Evolutionary conservation across 129 eudicot species (phyloP).

Genomic region (Saussurea involucrata): DNA sequence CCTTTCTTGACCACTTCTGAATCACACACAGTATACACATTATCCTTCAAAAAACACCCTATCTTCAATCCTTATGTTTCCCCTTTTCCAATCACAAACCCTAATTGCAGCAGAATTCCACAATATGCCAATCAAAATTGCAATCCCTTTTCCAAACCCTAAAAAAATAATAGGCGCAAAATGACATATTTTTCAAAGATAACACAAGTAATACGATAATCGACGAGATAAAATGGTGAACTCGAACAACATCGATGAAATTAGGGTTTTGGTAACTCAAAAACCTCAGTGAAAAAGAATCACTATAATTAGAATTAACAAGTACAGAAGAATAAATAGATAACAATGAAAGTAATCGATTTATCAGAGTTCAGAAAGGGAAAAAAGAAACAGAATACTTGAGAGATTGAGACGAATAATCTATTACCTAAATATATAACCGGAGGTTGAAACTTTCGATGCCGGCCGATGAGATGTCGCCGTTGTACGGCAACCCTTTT

Average conservation of each 20-base stretch:
- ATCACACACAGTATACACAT: constrained; percentile 95
- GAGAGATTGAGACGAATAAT: constrained; percentile 7
- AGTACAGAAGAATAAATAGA: constrained; percentile 13
- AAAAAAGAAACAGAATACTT: background rate
- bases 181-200: constrained; percentile 23
- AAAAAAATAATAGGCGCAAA: constrained; percentile 21
- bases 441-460: constrained; percentile 8
- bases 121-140: constrained; percentile 1
- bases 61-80: constrained; percentile 11
- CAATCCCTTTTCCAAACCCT: constrained; percentile 47
- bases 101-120: constrained; percentile 20
- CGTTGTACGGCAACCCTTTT: constrained; percentile 20
- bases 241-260: background rate
- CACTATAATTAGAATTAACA: constrained; percentile 8
- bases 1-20: constrained; percentile 90
- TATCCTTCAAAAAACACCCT: constrained; percentile 50
- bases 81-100: constrained; percentile 8
- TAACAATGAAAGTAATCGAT: constrained; percentile 10
- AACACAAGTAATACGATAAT: constrained; percentile 6
- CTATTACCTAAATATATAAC: constrained; percentile 13
- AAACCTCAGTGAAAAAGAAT: constrained; percentile 13
- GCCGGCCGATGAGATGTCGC: constrained; percentile 27
- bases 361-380: background rate
- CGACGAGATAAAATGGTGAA: constrained; percentile 4
- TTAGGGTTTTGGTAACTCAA: constrained; percentile 36